Conservation (phyloP, 176 grass and related monocot genomes). For the Oryza glaberrima region DNA sequence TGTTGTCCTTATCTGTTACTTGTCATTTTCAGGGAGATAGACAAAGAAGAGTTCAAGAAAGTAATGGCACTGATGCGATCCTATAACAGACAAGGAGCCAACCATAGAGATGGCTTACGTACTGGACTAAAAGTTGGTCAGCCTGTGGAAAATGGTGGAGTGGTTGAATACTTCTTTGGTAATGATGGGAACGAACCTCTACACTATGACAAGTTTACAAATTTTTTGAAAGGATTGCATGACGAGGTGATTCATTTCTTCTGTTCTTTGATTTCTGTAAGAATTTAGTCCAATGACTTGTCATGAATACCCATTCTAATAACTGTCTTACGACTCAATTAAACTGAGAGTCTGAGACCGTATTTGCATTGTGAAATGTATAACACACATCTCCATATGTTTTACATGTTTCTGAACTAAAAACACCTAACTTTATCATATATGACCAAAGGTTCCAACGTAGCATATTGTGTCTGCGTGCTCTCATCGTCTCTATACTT, state of each 20-base stretch:
- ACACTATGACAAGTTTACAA: constrained; percentile 71
- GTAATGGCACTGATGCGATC: constrained; percentile 94
- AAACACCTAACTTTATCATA: neutral
- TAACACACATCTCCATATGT: neutral
- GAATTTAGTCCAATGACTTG: neutral
- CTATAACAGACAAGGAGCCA: constrained; percentile 85
- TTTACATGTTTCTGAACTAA: neutral
- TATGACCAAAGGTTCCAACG: neutral
- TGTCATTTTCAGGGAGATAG: constrained; percentile 78
- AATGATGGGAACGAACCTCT: constrained; percentile 71
- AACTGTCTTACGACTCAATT: neutral
- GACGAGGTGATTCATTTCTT: constrained; percentile 66
- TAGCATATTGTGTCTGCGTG: neutral
- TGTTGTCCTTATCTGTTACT: constrained; percentile 34
- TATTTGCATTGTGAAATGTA: constrained; percentile 11
- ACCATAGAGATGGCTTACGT: constrained; percentile 81
- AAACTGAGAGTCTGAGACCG: neutral
- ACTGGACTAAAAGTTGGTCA: constrained; percentile 71
- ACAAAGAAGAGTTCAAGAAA: constrained; percentile 97
- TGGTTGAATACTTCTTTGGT: constrained; percentile 89
- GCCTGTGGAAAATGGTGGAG: constrained; percentile 79
- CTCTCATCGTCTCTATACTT: constrained; percentile 5
- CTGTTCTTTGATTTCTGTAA: neutral
- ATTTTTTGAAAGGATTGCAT: constrained; percentile 80
- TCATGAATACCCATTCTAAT: neutral